Percentiles rank a stretch among this genome's conserved stretches.
Evolutionary conservation across 768 basidiomycete species (phyloP).

Genomic region (Mycena capillaripes): DNA sequence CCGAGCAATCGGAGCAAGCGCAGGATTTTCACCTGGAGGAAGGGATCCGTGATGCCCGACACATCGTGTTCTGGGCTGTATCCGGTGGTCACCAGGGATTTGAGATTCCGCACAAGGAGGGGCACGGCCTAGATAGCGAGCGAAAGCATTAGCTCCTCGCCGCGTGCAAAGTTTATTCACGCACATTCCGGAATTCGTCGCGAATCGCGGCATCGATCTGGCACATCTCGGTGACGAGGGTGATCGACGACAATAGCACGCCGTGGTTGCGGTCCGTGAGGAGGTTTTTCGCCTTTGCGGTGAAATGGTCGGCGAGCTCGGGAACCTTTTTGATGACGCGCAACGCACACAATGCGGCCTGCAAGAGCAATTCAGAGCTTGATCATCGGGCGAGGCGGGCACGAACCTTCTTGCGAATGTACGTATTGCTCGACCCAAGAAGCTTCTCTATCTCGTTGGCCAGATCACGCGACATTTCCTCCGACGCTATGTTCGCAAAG

Average conservation of each 20-base stretch:
- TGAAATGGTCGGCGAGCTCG: conserved; percentile 94
- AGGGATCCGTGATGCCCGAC: conserved; percentile 98
- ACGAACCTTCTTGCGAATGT: conserved; percentile 97
- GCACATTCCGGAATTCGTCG: conserved; percentile 93
- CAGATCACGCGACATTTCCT: conserved; percentile 99
- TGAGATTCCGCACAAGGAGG: conserved; percentile 93
- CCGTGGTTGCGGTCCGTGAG: conserved; percentile 98
- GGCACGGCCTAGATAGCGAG: conserved; percentile 82
- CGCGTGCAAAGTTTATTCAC: conserved; percentile 12
- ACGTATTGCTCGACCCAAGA: conserved; percentile 96
- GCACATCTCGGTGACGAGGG: conserved; percentile 96
- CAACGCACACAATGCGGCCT: conserved; percentile 97
- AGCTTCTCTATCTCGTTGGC: conserved; percentile 98
- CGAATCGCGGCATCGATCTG: conserved; percentile 78
- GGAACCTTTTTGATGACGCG: conserved; percentile 97
- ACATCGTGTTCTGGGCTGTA: conserved; percentile 99
- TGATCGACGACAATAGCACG: conserved; percentile 93
- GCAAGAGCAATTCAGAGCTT: conserved; percentile 23
- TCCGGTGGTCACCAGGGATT: conserved; percentile 94
- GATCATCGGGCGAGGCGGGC: background rate
- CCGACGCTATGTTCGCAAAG: conserved; percentile 98
- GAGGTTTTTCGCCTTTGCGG: conserved; percentile 88
- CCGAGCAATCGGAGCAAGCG: conserved; percentile 92
- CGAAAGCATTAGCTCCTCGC: conserved; percentile 25
- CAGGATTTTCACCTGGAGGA: conserved; percentile 94